Conservation (phyloP, 2,329 filamentous ascomycete genomes). For the Epichloe festucae region DNA sequence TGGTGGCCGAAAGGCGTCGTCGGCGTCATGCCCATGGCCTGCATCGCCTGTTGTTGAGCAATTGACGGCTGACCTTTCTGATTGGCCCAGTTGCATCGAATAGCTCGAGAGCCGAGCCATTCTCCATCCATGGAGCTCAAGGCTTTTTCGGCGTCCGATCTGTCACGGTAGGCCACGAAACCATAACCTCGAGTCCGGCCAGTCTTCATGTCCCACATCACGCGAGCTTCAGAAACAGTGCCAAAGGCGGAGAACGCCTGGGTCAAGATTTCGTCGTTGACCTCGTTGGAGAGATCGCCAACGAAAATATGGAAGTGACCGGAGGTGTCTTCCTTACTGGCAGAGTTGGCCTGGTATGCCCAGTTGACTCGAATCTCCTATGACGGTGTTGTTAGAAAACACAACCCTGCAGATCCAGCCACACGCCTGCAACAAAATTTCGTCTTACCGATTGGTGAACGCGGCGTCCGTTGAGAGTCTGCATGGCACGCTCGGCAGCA, state of each 20-base stretch:
- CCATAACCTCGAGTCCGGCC: conserved; percentile 94
- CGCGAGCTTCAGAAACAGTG: conserved; percentile 88
- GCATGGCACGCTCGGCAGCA: conserved; percentile 92
- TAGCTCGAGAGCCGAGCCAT: conserved; percentile 95
- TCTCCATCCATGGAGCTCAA: conserved; percentile 97
- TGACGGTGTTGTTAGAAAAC: conserved; percentile 9
- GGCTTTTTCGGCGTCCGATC: conserved; percentile 86
- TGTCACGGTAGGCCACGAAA: conserved; percentile 94
- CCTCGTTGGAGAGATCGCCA: conserved; percentile 93
- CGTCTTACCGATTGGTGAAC: conserved; percentile 76
- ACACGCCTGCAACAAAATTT: not conserved
- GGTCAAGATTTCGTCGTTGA: conserved; percentile 87
- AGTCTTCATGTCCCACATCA: conserved; percentile 99
- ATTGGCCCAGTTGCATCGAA: conserved; percentile 99
- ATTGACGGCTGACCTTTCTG: conserved; percentile 99
- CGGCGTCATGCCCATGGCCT: conserved; percentile 94
- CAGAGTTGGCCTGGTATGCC: conserved; percentile 94
- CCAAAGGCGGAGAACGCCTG: conserved; percentile 96
- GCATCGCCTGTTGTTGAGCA: conserved; percentile 93
- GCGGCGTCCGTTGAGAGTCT: conserved; percentile 85
- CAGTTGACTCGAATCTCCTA: conserved; percentile 99
- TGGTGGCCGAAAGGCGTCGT: conserved; percentile 94
- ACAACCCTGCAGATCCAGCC: not conserved
- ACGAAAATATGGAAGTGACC: conserved; percentile 99
- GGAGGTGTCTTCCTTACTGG: conserved; percentile 92